These are phyloP conservation scores for Peribolospora kevripleyi DNA, from an alignment of 768 basidiomycete species.

Conservation along the genomic window DNA sequence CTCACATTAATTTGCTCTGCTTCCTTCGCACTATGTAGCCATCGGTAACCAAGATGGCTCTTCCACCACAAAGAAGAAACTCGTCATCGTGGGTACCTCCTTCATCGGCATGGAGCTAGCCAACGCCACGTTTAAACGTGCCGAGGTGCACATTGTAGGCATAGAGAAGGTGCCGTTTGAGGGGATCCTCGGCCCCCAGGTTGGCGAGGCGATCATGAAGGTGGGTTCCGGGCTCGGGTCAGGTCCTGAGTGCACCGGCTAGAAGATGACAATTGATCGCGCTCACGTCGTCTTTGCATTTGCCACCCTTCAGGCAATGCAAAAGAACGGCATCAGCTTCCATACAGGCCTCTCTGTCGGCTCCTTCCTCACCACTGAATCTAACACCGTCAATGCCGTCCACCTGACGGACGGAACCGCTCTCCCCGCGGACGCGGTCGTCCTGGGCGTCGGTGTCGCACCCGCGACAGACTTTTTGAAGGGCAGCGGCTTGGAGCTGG, in stretches of 20 bases:
- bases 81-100: conserved; percentile 64
- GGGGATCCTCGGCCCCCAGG: conserved; percentile 48
- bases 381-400: conserved; percentile 38
- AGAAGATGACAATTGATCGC: no score
- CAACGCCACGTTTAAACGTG: conserved; percentile 42
- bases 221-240: conserved; percentile 19
- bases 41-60: conserved; percentile 7
- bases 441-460: conserved; percentile 66
- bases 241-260: no score
- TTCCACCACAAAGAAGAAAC: conserved; percentile 32
- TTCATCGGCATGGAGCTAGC: conserved; percentile 91
- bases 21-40: not conserved
- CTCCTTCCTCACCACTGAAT: conserved; percentile 29
- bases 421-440: conserved; percentile 46
- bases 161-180: conserved; percentile 63
- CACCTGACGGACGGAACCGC: conserved; percentile 35
- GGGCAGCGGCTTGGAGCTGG: conserved; percentile 37
- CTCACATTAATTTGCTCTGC: not conserved
- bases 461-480: conserved; percentile 62
- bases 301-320: conserved; percentile 24
- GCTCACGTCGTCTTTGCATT: not conserved
- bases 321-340: conserved; percentile 62
- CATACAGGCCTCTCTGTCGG: conserved; percentile 46
- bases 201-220: conserved; percentile 55
- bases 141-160: conserved; percentile 60